Evolutionary conservation across 2,329 filamentous ascomycete genomes (phyloP).

Genomic region (Venturia pyrina): DNA sequence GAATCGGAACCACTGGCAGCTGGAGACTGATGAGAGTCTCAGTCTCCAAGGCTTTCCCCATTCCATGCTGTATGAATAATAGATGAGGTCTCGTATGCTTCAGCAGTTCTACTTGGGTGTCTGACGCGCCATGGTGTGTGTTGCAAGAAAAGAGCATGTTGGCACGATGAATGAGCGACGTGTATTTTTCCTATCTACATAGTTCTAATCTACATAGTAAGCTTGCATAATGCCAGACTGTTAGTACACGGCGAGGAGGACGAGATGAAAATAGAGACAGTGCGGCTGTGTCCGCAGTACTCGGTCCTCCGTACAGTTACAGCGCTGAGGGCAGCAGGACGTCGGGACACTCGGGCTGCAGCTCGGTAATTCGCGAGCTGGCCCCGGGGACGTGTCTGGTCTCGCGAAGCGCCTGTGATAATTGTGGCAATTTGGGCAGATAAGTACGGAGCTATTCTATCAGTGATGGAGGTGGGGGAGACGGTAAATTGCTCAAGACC

Average conservation of each 20-base stretch:
- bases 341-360: not conserved
- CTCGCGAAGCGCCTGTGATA: not conserved
- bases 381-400: not conserved
- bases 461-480: not conserved
- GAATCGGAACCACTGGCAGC: no score
- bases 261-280: not conserved
- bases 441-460: not conserved
- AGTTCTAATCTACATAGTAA: no score
- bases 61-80: not conserved
- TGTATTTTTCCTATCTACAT: not conserved
- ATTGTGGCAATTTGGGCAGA: not conserved
- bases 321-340: not conserved
- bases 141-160: not conserved
- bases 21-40: no score
- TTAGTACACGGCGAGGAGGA: not conserved
- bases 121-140: not conserved
- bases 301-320: not conserved
- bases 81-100: not conserved
- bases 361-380: not conserved
- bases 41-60: no score
- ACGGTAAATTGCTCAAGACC: not conserved
- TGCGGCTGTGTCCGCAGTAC: not conserved
- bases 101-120: not conserved
- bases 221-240: not conserved
- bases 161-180: not conserved